Conservation (phyloP, 2,329 filamentous ascomycete species). For the Ophiosphaerella herpotricha region DNA sequence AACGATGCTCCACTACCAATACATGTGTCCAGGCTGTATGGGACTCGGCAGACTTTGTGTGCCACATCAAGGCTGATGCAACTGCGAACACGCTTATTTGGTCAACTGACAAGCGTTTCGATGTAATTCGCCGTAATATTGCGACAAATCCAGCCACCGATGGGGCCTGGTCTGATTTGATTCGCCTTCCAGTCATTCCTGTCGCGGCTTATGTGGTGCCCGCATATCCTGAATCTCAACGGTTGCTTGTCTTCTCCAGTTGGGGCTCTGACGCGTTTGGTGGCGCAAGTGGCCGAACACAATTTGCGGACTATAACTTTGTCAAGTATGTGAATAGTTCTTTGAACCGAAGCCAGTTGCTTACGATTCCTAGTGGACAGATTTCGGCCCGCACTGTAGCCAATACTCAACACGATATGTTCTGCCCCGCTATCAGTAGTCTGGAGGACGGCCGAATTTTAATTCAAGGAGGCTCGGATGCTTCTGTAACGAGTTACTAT, state of each 20-base stretch:
- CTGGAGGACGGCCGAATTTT: constrained; percentile 27
- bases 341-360: background rate
- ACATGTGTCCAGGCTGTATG: constrained; percentile 29
- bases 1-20: constrained; percentile 23
- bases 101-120: constrained; percentile 34
- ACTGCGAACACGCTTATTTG: constrained; percentile 28
- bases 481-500: constrained; percentile 26
- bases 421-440: constrained; percentile 32
- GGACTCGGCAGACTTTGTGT: constrained; percentile 17
- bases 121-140: constrained; percentile 25
- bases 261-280: constrained; percentile 34
- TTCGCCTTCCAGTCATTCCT: constrained; percentile 33
- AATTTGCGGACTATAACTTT: constrained; percentile 34
- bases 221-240: constrained; percentile 24
- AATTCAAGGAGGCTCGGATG: constrained; percentile 31
- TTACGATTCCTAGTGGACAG: constrained; percentile 19
- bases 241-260: constrained; percentile 33
- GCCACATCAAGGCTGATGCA: constrained; percentile 32
- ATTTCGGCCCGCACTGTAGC: constrained; percentile 27
- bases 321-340: constrained; percentile 18
- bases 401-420: constrained; percentile 35
- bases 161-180: constrained; percentile 31
- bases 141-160: constrained; percentile 15
- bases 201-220: constrained; percentile 36
- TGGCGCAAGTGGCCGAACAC: constrained; percentile 25